Percentiles rank a stretch among this genome's conserved stretches.
phyloP scores from a whole-genome alignment of 1,139 yeast species.

The Suhomyces atakaporum region DNA sequence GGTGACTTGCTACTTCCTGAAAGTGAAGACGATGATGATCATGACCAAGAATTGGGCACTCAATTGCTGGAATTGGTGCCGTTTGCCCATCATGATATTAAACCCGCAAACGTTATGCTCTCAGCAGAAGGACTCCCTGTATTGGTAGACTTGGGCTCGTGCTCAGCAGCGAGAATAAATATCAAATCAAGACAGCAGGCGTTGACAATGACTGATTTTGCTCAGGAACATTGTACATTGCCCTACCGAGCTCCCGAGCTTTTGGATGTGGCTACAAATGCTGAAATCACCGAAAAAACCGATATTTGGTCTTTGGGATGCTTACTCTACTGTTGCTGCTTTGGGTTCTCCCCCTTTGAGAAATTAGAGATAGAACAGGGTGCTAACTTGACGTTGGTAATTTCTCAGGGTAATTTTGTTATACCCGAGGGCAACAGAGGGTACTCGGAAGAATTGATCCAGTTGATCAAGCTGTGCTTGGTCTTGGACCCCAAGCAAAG shows the following conservation, averaged over 20 bases:
- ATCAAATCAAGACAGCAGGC: slow-evolving; percentile 70
- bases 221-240: slow-evolving; percentile 83
- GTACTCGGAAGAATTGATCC: slow-evolving; percentile 58
- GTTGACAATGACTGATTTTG: slow-evolving; percentile 72
- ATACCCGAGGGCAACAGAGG: slow-evolving; percentile 55
- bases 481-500: slow-evolving; percentile 59
- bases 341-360: slow-evolving; percentile 85
- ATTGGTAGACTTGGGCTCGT: slow-evolving; percentile 82
- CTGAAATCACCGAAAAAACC: slow-evolving; percentile 65
- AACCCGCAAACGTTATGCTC: slow-evolving; percentile 87
- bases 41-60: slow-evolving; percentile 26
- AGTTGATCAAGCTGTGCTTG: slow-evolving; percentile 60
- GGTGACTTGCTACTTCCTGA: slow-evolving; percentile 34
- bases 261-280: slow-evolving; percentile 69
- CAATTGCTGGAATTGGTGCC: slow-evolving; percentile 64
- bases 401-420: slow-evolving; percentile 65
- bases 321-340: slow-evolving; percentile 72
- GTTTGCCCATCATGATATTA: slow-evolving; percentile 83
- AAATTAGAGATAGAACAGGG: slow-evolving; percentile 79
- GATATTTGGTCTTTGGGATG: slow-evolving; percentile 96
- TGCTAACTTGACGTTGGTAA: slow-evolving; percentile 77
- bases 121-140: slow-evolving; percentile 75
- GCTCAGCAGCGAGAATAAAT: slow-evolving; percentile 60
- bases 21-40: slow-evolving; percentile 27
- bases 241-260: slow-evolving; percentile 92